Conservation (phyloP, 2,329 filamentous ascomycete species). For the Graphilbum sp. region DNA sequence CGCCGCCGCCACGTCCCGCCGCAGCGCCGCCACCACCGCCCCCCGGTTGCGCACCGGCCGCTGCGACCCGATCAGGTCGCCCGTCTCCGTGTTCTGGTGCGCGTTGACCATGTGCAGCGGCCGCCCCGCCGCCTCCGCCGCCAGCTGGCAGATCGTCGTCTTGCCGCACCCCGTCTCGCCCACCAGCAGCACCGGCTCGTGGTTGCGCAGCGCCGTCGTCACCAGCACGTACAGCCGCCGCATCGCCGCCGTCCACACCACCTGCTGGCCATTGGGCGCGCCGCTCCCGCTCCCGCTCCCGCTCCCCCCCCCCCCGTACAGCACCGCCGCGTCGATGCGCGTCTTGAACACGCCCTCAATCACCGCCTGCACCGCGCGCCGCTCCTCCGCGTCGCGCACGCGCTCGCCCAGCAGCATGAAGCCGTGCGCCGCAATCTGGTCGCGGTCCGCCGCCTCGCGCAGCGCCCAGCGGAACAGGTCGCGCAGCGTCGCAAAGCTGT, state of each 20-base stretch:
- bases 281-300: neutral
- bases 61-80: constrained; percentile 91
- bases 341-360: constrained; percentile 88
- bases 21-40: constrained; percentile 49
- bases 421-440: constrained; percentile 80
- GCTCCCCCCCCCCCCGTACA: constrained; percentile 44
- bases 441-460: constrained; percentile 65
- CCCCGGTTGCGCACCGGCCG: constrained; percentile 76
- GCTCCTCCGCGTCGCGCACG: constrained; percentile 80
- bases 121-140: constrained; percentile 64
- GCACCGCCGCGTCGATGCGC: constrained; percentile 51
- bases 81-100: constrained; percentile 95
- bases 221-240: constrained; percentile 79
- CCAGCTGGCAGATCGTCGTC: constrained; percentile 85
- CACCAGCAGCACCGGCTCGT: constrained; percentile 85
- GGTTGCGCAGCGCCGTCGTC: constrained; percentile 69
- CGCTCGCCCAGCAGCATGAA: constrained; percentile 94
- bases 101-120: constrained; percentile 84
- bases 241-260: constrained; percentile 96
- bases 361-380: constrained; percentile 65
- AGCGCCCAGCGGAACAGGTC: constrained; percentile 94
- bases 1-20: constrained; percentile 37
- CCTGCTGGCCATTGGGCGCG: constrained; percentile 12
- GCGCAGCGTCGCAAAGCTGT: constrained; percentile 88
- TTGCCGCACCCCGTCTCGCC: constrained; percentile 97